Percentiles rank a stretch among this genome's conserved stretches.
These are phyloP conservation scores for Bidens hawaiensis DNA, from an alignment of 140 eudicot species.

Conservation along the genomic window DNA sequence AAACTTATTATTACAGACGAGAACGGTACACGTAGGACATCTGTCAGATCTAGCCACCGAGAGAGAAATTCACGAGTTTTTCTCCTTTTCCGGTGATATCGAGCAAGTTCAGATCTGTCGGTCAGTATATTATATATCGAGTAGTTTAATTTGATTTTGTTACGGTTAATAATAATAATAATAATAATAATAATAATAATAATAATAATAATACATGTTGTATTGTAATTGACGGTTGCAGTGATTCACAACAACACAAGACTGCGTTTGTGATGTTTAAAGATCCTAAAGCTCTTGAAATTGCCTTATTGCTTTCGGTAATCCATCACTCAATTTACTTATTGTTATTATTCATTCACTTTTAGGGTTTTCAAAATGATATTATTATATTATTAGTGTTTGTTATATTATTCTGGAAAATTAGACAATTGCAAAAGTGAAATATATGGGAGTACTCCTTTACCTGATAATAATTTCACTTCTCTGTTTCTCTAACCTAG, in stretches of 20 bases:
- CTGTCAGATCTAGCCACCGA: no score
- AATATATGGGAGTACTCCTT: no score
- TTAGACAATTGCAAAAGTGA: no score
- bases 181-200: no score
- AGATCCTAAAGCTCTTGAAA: conserved; percentile 87
- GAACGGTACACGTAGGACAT: no score
- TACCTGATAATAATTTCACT: no score
- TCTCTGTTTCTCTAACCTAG: no score
- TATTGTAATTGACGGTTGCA: conserved; percentile 26
- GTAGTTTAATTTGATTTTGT: not conserved
- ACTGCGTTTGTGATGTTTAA: conserved; percentile 86
- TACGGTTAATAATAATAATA: not conserved
- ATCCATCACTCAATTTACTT: conserved; percentile 2
- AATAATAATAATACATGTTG: no score
- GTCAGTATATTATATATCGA: conserved; percentile 30
- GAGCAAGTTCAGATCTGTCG: not conserved
- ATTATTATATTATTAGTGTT: not conserved
- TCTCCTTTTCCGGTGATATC: no score
- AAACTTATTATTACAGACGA: no score
- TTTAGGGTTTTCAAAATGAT: conserved; percentile 14
- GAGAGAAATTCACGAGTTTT: no score
- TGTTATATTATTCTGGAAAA: no score
- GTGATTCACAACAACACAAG: conserved; percentile 58
- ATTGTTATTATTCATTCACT: not conserved
- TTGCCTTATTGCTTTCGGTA: conserved; percentile 86